Evolutionary conservation across 306 rosid genomes (phyloP).

Genomic region (Elaeagnus macrophylla): DNA sequence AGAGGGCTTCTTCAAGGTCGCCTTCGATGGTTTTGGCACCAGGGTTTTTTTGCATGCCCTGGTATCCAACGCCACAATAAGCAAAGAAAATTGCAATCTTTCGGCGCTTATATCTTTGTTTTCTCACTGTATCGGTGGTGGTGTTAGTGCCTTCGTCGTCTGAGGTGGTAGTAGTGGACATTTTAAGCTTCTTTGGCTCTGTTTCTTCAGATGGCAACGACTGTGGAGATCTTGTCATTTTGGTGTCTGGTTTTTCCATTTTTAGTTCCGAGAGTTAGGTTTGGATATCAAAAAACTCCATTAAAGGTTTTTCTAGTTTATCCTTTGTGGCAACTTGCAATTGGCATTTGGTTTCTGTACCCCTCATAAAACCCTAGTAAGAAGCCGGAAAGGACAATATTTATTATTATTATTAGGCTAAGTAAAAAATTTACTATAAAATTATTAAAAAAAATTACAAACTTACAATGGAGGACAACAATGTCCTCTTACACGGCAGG

Average conservation of each 20-base stretch:
- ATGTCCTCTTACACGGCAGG: too few relatives aligned
- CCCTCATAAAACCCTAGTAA: slow-evolving; percentile 28
- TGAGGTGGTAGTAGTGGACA: slow-evolving; percentile 67
- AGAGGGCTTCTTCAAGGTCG: slow-evolving; percentile 82
- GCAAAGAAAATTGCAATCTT: slow-evolving; percentile 84
- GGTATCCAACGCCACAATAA: slow-evolving; percentile 88
- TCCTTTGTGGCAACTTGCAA: not conserved
- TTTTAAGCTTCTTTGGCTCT: slow-evolving; percentile 55
- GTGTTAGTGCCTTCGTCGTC: slow-evolving; percentile 47
- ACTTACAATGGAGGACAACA: too few relatives aligned
- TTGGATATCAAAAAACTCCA: slow-evolving; percentile 11
- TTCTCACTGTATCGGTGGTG: slow-evolving; percentile 25
- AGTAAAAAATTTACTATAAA: too few relatives aligned
- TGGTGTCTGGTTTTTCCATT: slow-evolving; percentile 50
- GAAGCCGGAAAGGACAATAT: too few relatives aligned
- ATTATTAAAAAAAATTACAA: too few relatives aligned
- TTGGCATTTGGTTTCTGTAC: slow-evolving; percentile 9
- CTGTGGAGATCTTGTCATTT: slow-evolving; percentile 28
- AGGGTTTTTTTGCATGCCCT: slow-evolving; percentile 97
- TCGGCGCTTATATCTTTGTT: slow-evolving; percentile 62
- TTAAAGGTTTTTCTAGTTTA: not conserved
- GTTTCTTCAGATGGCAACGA: slow-evolving; percentile 40
- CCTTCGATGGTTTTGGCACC: slow-evolving; percentile 97
- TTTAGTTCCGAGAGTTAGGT: slow-evolving; percentile 25
- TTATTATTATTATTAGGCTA: too few relatives aligned